Evolutionary conservation across 805 yeast genomes (phyloP).

Genomic region (Cyberlindnera mycetangii): DNA sequence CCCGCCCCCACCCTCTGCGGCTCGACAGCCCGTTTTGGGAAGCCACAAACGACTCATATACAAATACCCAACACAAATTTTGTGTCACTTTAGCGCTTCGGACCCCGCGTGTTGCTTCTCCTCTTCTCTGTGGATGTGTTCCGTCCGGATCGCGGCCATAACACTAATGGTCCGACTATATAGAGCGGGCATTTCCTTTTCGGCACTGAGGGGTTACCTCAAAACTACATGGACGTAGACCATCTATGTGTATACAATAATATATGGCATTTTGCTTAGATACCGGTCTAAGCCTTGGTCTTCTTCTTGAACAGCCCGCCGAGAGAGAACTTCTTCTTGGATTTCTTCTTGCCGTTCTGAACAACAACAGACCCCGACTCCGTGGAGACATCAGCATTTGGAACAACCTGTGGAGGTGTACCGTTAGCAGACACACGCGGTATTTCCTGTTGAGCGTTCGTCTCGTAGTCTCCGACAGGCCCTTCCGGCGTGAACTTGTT

Average conservation of each 20-base stretch:
- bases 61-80: no score
- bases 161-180: no score
- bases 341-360: neutral
- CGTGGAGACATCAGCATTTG: neutral
- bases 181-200: no score
- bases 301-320: slow-evolving; percentile 10
- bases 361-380: neutral
- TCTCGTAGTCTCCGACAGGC: neutral
- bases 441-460: no score
- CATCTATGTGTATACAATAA: neutral
- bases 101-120: no score
- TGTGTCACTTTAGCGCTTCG: no score
- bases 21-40: no score
- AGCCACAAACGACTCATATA: no score
- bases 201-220: neutral
- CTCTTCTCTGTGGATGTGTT: no score
- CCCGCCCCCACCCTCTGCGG: no score
- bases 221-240: no score
- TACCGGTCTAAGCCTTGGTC: neutral
- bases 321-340: slow-evolving; percentile 7
- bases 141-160: no score
- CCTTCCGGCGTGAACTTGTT: slow-evolving; percentile 11
- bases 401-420: neutral
- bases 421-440: neutral
- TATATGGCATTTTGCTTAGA: neutral